Evolutionary conservation across 169 alveolate genomes (phyloP).

Genomic region (Plasmodium blacklocki): DNA sequence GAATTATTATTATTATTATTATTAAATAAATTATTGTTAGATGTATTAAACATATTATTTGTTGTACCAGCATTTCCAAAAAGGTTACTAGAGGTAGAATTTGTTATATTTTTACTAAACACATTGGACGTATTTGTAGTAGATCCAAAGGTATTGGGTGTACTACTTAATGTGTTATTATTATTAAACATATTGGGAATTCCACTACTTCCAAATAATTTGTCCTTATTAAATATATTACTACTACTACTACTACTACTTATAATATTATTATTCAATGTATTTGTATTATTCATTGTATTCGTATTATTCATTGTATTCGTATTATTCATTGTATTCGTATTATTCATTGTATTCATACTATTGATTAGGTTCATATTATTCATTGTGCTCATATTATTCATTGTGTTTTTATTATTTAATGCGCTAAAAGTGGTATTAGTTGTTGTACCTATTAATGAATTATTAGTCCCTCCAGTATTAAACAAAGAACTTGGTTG

Average conservation of each 20-base stretch:
- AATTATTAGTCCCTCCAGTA: too few species aligned
- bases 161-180: neutral
- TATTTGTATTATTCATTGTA: neutral
- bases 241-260: neutral
- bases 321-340: neutral
- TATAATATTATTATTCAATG: neutral
- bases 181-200: slow-evolving; percentile 7
- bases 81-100: neutral
- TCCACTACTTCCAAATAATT: neutral
- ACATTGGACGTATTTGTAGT: neutral
- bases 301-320: neutral
- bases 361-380: too few species aligned
- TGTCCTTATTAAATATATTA: neutral
- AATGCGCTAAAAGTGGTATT: too few species aligned
- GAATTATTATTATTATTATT: neutral
- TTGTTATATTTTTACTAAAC: neutral
- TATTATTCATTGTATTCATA: too few species aligned
- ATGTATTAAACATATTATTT: neutral
- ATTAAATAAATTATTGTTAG: slow-evolving; percentile 20
- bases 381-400: too few species aligned
- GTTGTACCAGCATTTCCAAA: slow-evolving; percentile 16
- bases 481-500: too few species aligned
- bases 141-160: neutral
- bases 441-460: too few species aligned
- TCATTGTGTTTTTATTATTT: too few species aligned